These are phyloP conservation scores for Mortierella sp. DNA, from an alignment of 371 early-diverging fungal genomes.

Conservation along the genomic window DNA sequence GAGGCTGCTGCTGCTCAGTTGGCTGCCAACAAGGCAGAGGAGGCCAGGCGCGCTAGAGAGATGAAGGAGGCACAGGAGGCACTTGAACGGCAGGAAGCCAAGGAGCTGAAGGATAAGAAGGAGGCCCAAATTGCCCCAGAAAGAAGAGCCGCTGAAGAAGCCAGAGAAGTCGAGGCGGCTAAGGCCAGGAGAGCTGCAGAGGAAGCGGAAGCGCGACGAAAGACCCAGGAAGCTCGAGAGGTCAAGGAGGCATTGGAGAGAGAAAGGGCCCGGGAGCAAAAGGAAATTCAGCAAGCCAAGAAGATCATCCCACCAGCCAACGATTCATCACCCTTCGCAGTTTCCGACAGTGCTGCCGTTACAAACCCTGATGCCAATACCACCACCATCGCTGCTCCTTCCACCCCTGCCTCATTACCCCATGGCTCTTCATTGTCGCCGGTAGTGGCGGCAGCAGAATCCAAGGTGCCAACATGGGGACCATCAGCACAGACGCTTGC, in stretches of 20 bases:
- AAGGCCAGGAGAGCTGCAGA: conserved; percentile 17
- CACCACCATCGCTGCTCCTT: too few species aligned
- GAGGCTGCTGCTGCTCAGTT: conserved; percentile 28
- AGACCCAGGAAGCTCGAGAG: conserved; percentile 20
- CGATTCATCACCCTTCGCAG: not conserved
- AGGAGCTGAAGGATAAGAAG: conserved; percentile 45
- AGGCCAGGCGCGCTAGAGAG: conserved; percentile 17
- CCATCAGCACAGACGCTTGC: conserved; percentile 42
- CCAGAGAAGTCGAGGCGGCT: conserved; percentile 20
- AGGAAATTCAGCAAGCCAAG: conserved; percentile 19
- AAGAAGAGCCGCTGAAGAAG: conserved; percentile 50
- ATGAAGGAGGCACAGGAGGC: conserved; percentile 22
- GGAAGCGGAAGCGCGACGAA: conserved; percentile 22
- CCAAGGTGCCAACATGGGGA: conserved; percentile 45
- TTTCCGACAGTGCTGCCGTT: not conserved
- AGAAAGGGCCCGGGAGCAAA: conserved; percentile 8
- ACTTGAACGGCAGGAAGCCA: conserved; percentile 35
- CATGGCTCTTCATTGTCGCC: not conserved
- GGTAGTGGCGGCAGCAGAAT: not conserved
- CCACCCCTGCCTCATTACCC: not conserved
- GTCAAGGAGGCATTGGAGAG: conserved; percentile 26
- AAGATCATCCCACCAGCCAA: not conserved
- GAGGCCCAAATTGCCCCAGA: conserved; percentile 57
- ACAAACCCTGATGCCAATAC: too few species aligned
- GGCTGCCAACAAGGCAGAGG: conserved; percentile 32